Percentiles rank a stretch among this genome's conserved stretches.
Conservation (phyloP, 2,329 filamentous ascomycete genomes). For the Diaporthe nobilis region DNA sequence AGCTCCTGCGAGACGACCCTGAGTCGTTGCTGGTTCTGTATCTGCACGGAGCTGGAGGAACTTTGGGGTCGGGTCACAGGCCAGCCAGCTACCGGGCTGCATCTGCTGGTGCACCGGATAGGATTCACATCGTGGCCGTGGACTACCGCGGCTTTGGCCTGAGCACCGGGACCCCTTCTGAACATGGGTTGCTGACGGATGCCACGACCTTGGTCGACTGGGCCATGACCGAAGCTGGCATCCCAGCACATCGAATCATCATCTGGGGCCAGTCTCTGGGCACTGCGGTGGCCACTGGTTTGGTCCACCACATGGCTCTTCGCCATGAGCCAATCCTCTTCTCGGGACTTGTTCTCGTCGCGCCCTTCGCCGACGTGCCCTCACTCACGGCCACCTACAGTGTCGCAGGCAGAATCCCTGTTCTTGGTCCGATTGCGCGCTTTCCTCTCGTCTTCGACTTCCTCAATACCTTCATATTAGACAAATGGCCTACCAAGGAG, state of each 20-base stretch:
- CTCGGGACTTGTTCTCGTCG: conserved; percentile 68
- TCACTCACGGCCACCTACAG: conserved; percentile 70
- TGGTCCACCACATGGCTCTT: conserved; percentile 50
- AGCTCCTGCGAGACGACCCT: conserved; percentile 60
- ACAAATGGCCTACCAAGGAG: conserved; percentile 63
- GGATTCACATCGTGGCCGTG: conserved; percentile 70
- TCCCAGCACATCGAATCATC: conserved; percentile 69
- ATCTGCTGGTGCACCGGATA: conserved; percentile 62
- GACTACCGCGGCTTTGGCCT: conserved; percentile 74
- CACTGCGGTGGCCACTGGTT: conserved; percentile 57
- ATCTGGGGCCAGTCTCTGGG: conserved; percentile 73
- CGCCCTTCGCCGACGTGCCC: conserved; percentile 69
- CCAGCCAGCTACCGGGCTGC: conserved; percentile 70
- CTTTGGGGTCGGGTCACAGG: conserved; percentile 68
- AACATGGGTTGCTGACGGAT: conserved; percentile 67
- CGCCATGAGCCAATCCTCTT: conserved; percentile 59
- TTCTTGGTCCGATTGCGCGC: conserved; percentile 65
- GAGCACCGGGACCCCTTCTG: conserved; percentile 67
- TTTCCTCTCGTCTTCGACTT: conserved; percentile 65
- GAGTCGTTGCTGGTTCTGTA: conserved; percentile 61
- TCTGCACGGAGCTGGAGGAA: conserved; percentile 70
- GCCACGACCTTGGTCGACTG: conserved; percentile 67
- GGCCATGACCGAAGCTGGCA: conserved; percentile 64
- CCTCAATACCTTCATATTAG: conserved; percentile 52
- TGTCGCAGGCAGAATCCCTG: conserved; percentile 67